Conservation (phyloP, 106 monocot species). For the Dendrobium chrysotoxum region DNA sequence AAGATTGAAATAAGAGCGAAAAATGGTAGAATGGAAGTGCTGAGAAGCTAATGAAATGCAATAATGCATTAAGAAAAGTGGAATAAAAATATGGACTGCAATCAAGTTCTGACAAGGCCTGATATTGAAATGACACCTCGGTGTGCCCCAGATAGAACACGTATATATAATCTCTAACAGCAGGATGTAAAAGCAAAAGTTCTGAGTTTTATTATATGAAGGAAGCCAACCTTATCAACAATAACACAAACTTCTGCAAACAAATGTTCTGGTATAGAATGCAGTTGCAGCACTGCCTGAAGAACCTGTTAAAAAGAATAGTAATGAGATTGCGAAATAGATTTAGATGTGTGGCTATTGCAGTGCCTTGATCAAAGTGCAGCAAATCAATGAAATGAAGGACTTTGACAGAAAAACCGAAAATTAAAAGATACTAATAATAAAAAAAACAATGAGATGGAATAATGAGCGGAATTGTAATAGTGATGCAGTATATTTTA, state of each 20-base stretch:
- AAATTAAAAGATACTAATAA: background rate
- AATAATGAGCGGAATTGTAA: background rate
- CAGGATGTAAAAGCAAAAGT: background rate
- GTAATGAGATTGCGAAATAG: background rate
- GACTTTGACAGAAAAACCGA: background rate
- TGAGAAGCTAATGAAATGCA: background rate
- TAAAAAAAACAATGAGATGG: background rate
- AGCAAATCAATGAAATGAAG: background rate
- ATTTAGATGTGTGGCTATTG: background rate
- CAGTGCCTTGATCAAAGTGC: too few species aligned
- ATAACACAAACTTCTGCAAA: conserved; percentile 84
- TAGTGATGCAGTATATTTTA: background rate
- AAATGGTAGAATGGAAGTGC: background rate
- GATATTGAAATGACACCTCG: background rate
- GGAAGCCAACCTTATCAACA: conserved; percentile 75
- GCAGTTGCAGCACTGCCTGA: conserved; percentile 64
- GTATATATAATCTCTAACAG: background rate
- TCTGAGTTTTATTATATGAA: background rate
- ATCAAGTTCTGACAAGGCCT: background rate
- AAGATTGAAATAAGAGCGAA: background rate
- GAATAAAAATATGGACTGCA: background rate
- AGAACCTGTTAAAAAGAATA: conserved; percentile 57
- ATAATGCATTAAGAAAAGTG: background rate
- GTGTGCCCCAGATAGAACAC: background rate
- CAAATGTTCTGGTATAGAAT: conserved; percentile 69